These are phyloP conservation scores for Yarrowia osloensis DNA, from an alignment of 805 yeast species.

Conservation along the genomic window DNA sequence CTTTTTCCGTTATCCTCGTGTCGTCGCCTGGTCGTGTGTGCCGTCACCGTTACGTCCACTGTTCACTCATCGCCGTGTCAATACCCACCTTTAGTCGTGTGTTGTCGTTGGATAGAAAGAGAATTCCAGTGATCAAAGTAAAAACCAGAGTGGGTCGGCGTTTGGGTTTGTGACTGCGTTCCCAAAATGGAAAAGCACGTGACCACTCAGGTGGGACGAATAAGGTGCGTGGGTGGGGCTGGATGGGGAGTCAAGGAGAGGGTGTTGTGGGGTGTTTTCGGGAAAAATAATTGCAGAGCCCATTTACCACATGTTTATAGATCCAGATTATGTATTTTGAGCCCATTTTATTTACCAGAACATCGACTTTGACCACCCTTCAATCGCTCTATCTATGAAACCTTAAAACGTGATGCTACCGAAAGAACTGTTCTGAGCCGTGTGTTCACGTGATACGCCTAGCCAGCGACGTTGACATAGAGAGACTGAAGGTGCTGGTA, in stretches of 20 bases:
- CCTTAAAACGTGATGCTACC: background rate
- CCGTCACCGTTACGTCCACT: constrained; percentile 20
- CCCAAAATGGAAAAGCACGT: constrained; percentile 25
- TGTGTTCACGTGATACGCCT: constrained; percentile 2
- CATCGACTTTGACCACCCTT: background rate
- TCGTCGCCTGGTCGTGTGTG: constrained; percentile 7
- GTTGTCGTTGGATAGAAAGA: constrained; percentile 31
- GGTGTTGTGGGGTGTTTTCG: background rate
- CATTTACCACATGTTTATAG: no score
- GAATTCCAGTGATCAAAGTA: constrained; percentile 30
- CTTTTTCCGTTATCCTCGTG: constrained; percentile 1
- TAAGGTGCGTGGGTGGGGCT: background rate
- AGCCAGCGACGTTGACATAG: no score
- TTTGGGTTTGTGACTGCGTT: constrained; percentile 30
- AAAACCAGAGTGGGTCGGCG: constrained; percentile 29
- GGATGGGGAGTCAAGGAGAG: background rate
- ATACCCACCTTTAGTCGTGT: constrained; percentile 30
- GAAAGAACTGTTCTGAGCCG: background rate
- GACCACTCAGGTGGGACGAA: background rate
- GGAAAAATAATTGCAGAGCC: background rate
- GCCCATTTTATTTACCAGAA: background rate
- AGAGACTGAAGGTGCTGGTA: no score
- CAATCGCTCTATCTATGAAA: background rate
- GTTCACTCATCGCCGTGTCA: constrained; percentile 11
- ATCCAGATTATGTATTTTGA: background rate